A percentile compares a stretch with the other conserved stretches of the same genome.
These are phyloP conservation scores for Melaleuca quinquenervia DNA, from an alignment of 345 rosid species.

Conservation along the genomic window DNA sequence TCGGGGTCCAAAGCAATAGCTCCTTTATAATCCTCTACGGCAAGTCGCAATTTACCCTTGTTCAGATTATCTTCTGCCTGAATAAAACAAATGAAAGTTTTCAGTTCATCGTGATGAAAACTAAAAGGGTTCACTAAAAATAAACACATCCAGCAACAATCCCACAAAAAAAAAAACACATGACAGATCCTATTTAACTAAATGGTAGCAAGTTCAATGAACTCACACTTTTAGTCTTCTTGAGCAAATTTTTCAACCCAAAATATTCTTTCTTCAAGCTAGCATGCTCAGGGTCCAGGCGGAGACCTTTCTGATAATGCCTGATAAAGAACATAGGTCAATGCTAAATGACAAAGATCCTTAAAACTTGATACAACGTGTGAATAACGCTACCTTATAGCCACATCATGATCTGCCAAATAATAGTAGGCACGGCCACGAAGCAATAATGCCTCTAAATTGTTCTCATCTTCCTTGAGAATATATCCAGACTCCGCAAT, in stretches of 20 bases:
- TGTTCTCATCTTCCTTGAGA: slow-evolving; percentile 82
- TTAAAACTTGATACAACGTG: background rate
- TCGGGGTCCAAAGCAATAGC: slow-evolving; percentile 85
- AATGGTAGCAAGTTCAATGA: background rate
- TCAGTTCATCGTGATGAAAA: background rate
- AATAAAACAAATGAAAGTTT: background rate
- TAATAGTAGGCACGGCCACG: slow-evolving; percentile 98
- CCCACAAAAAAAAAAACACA: background rate
- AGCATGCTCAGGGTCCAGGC: slow-evolving; percentile 93
- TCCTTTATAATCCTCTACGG: slow-evolving; percentile 81
- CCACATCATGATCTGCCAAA: slow-evolving; percentile 98
- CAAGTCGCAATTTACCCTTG: slow-evolving; percentile 84
- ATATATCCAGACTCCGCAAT: slow-evolving; percentile 80
- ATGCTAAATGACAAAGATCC: background rate
- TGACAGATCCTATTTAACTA: background rate
- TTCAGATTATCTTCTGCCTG: slow-evolving; percentile 93
- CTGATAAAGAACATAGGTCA: slow-evolving; percentile 27
- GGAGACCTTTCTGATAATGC: slow-evolving; percentile 96
- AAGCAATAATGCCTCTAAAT: slow-evolving; percentile 78
- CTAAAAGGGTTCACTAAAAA: background rate
- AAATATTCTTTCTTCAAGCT: slow-evolving; percentile 94
- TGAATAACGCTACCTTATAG: slow-evolving; percentile 50
- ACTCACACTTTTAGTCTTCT: slow-evolving; percentile 91
- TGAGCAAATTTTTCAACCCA: slow-evolving; percentile 82
- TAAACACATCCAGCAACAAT: background rate